A percentile compares a stretch with the other conserved stretches of the same genome.
phyloP scores from a whole-genome alignment of 495 filamentous ascomycete genomes.

The Jackrogersella multiformis region DNA sequence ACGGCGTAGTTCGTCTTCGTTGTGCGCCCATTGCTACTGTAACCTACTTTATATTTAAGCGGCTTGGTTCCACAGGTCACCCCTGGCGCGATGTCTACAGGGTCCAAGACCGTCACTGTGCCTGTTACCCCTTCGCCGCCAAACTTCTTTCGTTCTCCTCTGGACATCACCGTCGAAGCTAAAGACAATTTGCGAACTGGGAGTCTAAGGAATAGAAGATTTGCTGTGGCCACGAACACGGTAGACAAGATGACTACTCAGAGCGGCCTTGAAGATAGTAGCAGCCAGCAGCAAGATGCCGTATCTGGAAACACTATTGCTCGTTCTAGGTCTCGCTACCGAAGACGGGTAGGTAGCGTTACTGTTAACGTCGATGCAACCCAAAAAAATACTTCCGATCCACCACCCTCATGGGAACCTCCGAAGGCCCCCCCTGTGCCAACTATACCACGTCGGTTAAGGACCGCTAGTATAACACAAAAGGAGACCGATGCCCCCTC shows the following conservation, averaged over 20 bases:
- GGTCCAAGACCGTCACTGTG: conserved; percentile 38
- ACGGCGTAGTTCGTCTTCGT: conserved; percentile 18
- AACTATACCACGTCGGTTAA: conserved; percentile 37
- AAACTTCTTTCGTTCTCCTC: conserved; percentile 34
- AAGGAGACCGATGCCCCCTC: conserved; percentile 29
- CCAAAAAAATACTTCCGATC: conserved; percentile 45
- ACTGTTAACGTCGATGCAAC: conserved; percentile 40
- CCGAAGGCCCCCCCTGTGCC: conserved; percentile 46
- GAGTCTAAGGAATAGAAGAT: conserved; percentile 20
- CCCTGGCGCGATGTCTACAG: conserved; percentile 37
- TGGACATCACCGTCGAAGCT: conserved; percentile 16
- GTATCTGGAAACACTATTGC: conserved; percentile 49
- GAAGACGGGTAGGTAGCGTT: conserved; percentile 49
- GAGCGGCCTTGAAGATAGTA: conserved; percentile 12
- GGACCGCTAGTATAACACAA: conserved; percentile 37
- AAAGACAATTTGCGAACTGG: conserved; percentile 20
- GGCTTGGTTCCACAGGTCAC: conserved; percentile 38
- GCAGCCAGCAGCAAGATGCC: conserved; percentile 19
- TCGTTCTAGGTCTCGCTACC: conserved; percentile 69
- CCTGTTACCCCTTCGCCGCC: conserved; percentile 27
- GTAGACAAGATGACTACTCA: conserved; percentile 18
- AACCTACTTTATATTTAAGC: conserved; percentile 25
- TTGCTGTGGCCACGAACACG: conserved; percentile 18
- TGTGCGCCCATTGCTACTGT: conserved; percentile 24
- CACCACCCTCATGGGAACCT: conserved; percentile 39